Evolutionary conservation across 2,329 filamentous ascomycete genomes (phyloP), one percentile per base, ranked within the genome.

Genomic region (Ophiostoma ulmi): DNA sequence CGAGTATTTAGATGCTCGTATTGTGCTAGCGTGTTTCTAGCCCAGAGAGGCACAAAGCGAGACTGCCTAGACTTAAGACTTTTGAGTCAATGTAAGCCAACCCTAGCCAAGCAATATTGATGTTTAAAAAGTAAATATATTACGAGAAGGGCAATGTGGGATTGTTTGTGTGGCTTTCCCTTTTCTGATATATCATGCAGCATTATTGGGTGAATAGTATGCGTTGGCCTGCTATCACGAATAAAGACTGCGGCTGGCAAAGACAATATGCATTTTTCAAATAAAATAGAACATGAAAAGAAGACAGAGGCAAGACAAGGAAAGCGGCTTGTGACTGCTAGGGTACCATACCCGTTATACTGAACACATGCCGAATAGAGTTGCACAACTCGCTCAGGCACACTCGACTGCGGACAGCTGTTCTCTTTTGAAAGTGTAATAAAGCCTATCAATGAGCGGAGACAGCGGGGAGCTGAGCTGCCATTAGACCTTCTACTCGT

Each of bases 71-170:
- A 26, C 44, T 14, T 48, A 3, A 8, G 52, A 58, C 52, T 55
- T 31, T 3, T 17, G 58, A 58, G 17, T 63, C 35, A 31, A 63
- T 63, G 58, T 26, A 35, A 63, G 58, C 58, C 10, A 17, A 61
- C 55, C 55, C 55, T 63, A 35, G 58, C 58, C 58, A 63, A 63
- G 58, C 26, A 63, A 63, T 17, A 63, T 63, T 63, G 13, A 58
- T 58, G 11, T 58, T 58, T 26, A 11, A 58, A 48, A 48, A 48
- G 44, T 48, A 8, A 48, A 20, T 6, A 48, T 48, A 48, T 48
- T 48, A 11, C 38, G 7, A 39, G 38, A 10, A 39, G 38, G 38
- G 44, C 44, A 48, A 48, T 48, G 44, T 48, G 44, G n/a, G 44
- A 48, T 20, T 48, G 44, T 48, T 11, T 48, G 17, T 48, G 44